Percentiles rank a stretch among this genome's conserved stretches.
Evolutionary conservation across 176 grass and related monocot species (phyloP).

Genomic region (Carex pumila): DNA sequence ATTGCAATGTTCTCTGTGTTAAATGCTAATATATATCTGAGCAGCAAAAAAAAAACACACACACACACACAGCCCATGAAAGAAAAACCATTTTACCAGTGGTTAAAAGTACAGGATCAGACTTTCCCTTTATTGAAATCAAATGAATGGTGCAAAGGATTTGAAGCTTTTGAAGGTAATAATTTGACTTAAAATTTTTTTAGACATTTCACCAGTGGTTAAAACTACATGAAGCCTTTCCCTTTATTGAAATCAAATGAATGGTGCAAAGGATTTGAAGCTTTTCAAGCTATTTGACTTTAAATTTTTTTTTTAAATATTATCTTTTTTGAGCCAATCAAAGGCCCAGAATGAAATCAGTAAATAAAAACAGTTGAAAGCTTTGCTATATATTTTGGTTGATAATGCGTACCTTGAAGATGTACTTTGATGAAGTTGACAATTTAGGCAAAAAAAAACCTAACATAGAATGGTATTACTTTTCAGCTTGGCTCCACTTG

Average conservation of each 20-base stretch:
- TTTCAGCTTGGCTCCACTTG: background rate
- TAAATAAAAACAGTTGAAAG: background rate
- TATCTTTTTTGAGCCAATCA: background rate
- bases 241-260: background rate
- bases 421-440: too few relatives aligned
- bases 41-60: background rate
- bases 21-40: background rate
- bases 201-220: too few relatives aligned
- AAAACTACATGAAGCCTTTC: background rate
- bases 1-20: background rate
- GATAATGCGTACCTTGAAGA: background rate
- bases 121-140: background rate
- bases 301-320: too few relatives aligned
- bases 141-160: background rate
- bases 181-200: background rate
- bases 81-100: background rate
- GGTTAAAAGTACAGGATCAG: background rate
- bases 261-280: too few relatives aligned
- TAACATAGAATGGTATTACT: background rate
- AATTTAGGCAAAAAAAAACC: background rate
- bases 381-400: background rate
- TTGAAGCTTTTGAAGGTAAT: background rate
- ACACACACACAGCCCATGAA: background rate
- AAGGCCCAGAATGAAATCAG: background rate
- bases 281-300: background rate